Conservation (phyloP, 2,329 filamentous ascomycete species). For the Rutstroemia sp. region DNA sequence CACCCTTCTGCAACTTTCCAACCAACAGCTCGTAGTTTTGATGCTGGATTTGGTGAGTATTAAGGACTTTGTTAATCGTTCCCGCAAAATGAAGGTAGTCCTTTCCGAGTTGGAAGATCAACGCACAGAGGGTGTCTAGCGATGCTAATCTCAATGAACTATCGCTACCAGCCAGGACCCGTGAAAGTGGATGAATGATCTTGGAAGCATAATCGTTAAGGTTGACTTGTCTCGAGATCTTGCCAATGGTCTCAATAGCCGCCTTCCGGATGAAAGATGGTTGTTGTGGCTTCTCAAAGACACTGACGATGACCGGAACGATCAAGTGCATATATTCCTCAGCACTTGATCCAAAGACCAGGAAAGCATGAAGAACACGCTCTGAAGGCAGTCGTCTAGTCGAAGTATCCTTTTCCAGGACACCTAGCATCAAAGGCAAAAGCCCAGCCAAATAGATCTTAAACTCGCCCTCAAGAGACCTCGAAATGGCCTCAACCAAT, state of each 20-base stretch:
- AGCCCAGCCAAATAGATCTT: conserved; percentile 89
- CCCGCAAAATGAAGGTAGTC: conserved; percentile 94
- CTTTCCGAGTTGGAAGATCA: conserved; percentile 92
- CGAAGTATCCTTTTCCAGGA: conserved; percentile 78
- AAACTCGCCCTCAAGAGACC: conserved; percentile 94
- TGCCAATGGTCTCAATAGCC: conserved; percentile 90
- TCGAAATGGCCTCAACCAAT: conserved; percentile 87
- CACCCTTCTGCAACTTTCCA: conserved; percentile 87
- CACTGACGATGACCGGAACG: conserved; percentile 86
- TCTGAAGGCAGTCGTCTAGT: conserved; percentile 75
- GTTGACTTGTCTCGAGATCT: conserved; percentile 92
- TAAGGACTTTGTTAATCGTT: conserved; percentile 82
- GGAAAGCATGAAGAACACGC: conserved; percentile 85
- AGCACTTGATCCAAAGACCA: conserved; percentile 90
- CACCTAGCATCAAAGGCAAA: conserved; percentile 87
- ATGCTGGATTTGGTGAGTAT: conserved; percentile 74
- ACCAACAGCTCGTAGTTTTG: conserved; percentile 89
- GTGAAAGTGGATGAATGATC: conserved; percentile 87
- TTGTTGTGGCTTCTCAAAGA: conserved; percentile 85
- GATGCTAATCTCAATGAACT: conserved; percentile 69
- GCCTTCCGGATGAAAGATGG: conserved; percentile 73
- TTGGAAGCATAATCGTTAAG: conserved; percentile 94
- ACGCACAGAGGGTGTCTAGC: conserved; percentile 85
- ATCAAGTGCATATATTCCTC: conserved; percentile 99
- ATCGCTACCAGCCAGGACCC: conserved; percentile 70